These are phyloP conservation scores for Entomortierella beljakovae DNA, from an alignment of 192 early-diverging fungal species.

Conservation along the genomic window DNA sequence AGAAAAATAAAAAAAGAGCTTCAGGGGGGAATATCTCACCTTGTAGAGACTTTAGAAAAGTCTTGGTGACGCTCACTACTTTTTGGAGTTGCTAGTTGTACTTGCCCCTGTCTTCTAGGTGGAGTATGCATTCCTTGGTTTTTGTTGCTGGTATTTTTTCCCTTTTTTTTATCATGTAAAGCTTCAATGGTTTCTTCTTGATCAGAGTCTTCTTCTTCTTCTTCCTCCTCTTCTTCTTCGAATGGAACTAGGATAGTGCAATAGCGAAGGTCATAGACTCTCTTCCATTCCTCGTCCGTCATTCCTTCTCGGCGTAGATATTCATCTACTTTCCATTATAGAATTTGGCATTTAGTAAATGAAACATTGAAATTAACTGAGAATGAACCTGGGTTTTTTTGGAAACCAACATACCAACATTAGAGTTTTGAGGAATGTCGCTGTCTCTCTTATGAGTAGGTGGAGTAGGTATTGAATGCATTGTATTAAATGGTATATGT, in stretches of 20 bases:
- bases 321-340: conserved; percentile 9
- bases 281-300: conserved; percentile 31
- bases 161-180: background rate
- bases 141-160: background rate
- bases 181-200: background rate
- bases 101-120: background rate
- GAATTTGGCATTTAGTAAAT: background rate
- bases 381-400: no score
- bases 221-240: background rate
- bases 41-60: background rate
- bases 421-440: no score
- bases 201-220: background rate
- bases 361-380: no score
- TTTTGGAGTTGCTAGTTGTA: conserved; percentile 6
- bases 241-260: conserved; percentile 48
- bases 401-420: no score
- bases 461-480: no score
- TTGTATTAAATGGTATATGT: no score
- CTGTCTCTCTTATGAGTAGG: no score
- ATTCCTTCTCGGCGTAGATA: conserved; percentile 25
- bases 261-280: conserved; percentile 46
- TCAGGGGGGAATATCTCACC: background rate
- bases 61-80: background rate
- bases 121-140: background rate
- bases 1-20: background rate